phyloP scores from a whole-genome alignment of 331 rosid species.

The Pyrus hybrid region DNA sequence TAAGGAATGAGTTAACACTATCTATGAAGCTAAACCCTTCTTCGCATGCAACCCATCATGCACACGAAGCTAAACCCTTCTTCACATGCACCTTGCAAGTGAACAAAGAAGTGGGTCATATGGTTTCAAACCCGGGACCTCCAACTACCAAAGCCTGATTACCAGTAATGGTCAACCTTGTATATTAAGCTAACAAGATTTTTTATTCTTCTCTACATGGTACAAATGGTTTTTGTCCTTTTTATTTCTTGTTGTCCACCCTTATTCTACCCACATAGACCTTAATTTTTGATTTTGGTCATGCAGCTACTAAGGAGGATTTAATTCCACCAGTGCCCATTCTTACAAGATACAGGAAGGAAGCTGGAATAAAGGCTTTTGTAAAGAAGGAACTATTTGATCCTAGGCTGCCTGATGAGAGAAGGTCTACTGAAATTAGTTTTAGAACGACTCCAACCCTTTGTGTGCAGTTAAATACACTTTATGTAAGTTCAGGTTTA shows the following conservation, averaged over 20 bases:
- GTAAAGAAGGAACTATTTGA: constrained; percentile 96
- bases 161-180: neutral
- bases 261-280: constrained; percentile 10
- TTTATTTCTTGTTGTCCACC: neutral
- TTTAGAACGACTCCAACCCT: constrained; percentile 72
- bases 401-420: constrained; percentile 70
- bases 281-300: constrained; percentile 17
- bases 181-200: neutral
- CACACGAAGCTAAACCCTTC: neutral
- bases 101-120: neutral
- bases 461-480: constrained; percentile 87
- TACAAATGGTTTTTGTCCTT: neutral
- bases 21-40: neutral
- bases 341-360: constrained; percentile 87
- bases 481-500: constrained; percentile 63
- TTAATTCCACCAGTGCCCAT: constrained; percentile 86
- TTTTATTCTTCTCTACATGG: neutral
- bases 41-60: neutral
- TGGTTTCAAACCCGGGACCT: neutral
- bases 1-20: neutral
- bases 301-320: constrained; percentile 86
- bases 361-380: constrained; percentile 94
- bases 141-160: neutral
- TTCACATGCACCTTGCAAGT: neutral
- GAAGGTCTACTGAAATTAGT: constrained; percentile 62